Evolutionary conservation across 768 basidiomycete species (phyloP).

Genomic region (Pseudohyphozyma bogoriensis): DNA sequence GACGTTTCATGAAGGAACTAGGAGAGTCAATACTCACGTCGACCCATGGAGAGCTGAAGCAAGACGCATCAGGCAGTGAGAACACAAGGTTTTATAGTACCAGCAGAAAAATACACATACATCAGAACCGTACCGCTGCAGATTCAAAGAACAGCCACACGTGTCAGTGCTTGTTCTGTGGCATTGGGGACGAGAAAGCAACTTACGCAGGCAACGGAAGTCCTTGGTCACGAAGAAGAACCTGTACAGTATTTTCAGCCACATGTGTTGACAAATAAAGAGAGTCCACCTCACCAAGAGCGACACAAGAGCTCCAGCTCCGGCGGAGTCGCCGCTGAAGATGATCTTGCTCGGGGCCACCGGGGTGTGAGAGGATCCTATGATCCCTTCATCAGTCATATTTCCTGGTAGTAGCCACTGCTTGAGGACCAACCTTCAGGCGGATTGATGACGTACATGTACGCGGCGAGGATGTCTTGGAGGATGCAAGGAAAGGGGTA

Average conservation of each 20-base stretch:
- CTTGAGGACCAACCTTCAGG: slow-evolving; percentile 47
- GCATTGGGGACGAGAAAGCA: no score
- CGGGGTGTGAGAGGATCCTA: slow-evolving; percentile 62
- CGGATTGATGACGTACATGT: slow-evolving; percentile 64
- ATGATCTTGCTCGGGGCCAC: slow-evolving; percentile 73
- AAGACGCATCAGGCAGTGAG: slow-evolving; percentile 52
- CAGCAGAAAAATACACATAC: no score
- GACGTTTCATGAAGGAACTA: no score
- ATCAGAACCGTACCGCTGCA: no score
- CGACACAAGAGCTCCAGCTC: slow-evolving; percentile 74
- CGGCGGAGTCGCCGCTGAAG: slow-evolving; percentile 83
- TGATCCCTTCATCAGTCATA: no score
- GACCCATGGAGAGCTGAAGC: slow-evolving; percentile 90
- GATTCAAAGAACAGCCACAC: no score
- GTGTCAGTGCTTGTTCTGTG: no score
- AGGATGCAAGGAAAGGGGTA: slow-evolving; percentile 76
- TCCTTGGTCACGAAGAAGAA: slow-evolving; percentile 67
- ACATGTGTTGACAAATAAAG: no score
- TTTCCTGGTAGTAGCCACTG: not conserved
- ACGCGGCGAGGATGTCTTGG: slow-evolving; percentile 80
- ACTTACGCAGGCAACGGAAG: slow-evolving; percentile 73
- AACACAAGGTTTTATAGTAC: no score
- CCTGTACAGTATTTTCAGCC: no score
- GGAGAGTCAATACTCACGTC: slow-evolving; percentile 42
- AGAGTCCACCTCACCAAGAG: no score